Percentiles rank a stretch among this genome's conserved stretches.
phyloP scores from a whole-genome alignment of 1,284 basidiomycete genomes.

The Rhizoctonia solani region DNA sequence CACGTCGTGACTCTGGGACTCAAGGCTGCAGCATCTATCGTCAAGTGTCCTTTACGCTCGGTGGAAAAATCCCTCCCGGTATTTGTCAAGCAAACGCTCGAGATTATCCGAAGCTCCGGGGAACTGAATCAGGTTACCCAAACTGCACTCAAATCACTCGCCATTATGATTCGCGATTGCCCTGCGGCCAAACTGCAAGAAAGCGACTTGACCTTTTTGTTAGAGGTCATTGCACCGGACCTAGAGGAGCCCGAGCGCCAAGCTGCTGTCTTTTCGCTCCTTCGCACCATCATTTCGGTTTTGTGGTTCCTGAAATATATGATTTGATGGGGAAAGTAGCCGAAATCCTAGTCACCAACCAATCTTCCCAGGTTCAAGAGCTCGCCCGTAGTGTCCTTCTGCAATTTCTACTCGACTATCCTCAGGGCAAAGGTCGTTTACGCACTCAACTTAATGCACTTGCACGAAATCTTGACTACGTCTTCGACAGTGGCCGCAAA shows the following conservation, averaged over 20 bases:
- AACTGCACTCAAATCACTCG: conserved; percentile 84
- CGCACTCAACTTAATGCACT: conserved; percentile 90
- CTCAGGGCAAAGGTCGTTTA: conserved; percentile 91
- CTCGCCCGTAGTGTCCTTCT: conserved; percentile 86
- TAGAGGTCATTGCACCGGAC: conserved; percentile 86
- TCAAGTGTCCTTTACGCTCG: conserved; percentile 82
- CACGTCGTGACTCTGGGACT: conserved; percentile 81
- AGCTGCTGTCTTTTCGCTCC: conserved; percentile 82
- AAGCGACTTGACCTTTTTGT: conserved; percentile 83
- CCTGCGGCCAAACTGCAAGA: conserved; percentile 82
- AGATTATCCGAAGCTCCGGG: conserved; percentile 82
- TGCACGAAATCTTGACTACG: conserved; percentile 91
- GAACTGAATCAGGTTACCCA: conserved; percentile 91
- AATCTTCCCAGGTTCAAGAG: conserved; percentile 89
- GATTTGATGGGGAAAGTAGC: conserved; percentile 97
- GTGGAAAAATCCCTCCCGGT: conserved; percentile 81
- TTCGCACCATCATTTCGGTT: conserved; percentile 90
- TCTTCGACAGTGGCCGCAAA: conserved; percentile 85
- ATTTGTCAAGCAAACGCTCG: conserved; percentile 84
- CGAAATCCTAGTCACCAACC: conserved; percentile 92
- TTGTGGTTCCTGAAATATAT: conserved; percentile 96
- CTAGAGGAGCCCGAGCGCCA: conserved; percentile 94
- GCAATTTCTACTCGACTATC: conserved; percentile 97
- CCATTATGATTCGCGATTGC: conserved; percentile 84
- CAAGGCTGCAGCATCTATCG: conserved; percentile 79